Evolutionary conservation across 2,329 filamentous ascomycete species (phyloP), one percentile per base, ranked within the genome.

Genomic region (Mycosphaerella sp.): DNA sequence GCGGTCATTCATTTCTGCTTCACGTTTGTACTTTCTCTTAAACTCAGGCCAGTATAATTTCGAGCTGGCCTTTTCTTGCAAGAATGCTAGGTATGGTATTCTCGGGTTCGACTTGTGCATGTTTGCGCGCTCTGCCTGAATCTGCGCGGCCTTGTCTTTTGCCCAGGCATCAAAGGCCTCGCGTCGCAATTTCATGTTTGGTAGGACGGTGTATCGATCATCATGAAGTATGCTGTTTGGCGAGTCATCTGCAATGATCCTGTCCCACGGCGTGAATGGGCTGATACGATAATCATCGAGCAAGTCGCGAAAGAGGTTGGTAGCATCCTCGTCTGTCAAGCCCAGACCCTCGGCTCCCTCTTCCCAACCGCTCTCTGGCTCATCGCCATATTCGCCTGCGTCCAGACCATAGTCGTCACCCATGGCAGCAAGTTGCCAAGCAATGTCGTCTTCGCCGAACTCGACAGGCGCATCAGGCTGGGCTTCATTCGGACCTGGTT

Each of bases 11-110:
- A 98, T 89, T 46, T 84, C 79, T 0, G 79, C 70, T 57, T 95
- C 89, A 58, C 86, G 90, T 59, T 85, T 86, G 70, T 82, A 93
- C 66, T 96, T 98, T 30, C 93, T 79, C 62, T 87, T 89, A 71
- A 98, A 98, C 67, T 98, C 93, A 0, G 88, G 85, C 93, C 93
- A 98, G 75, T 95, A 98, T 1, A 98, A 77, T 71, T 95, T 97
- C 0, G 88, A 85, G 0, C 85, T 93, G 0, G 90, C 91, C 59
- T 89, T 80, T 43, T 85, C 80, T 57, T 91, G 82, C 27, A 98
- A 74, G 57, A 98, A 86, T 0, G 80, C 79, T 54, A 97, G 73
- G 67, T 94, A 98, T 0, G 85, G 82, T 58, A 95, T 85, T 41
- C 79, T 77, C 1, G 93, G 91, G 63, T 97, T 89, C 57, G 81